Conservation (phyloP, 1,284 basidiomycete species). For the Moniliella sp. region DNA sequence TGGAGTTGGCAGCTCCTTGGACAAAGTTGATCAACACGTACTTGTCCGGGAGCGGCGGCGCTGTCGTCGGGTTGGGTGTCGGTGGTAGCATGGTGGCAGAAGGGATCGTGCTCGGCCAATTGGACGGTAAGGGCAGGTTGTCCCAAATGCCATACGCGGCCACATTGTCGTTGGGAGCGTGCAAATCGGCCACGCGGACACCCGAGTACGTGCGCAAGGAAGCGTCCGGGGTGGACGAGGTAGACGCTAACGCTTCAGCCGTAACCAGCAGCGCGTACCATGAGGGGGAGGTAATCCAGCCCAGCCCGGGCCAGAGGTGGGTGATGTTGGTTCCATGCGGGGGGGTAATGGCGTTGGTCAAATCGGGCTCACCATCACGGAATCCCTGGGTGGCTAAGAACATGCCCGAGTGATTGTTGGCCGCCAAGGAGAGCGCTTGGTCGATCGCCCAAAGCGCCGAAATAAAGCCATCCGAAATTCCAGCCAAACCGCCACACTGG, state of each 20-base stretch:
- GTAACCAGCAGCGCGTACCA: conserved; percentile 46
- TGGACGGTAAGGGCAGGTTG: too few relatives aligned
- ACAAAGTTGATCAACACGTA: conserved; percentile 48
- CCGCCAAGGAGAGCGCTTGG: conserved; percentile 4
- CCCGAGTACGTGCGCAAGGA: too few relatives aligned
- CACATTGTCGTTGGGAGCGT: conserved; percentile 28
- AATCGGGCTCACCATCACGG: conserved; percentile 34
- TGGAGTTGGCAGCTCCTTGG: conserved; percentile 30
- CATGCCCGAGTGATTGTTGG: conserved; percentile 5
- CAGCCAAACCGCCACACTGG: conserved; percentile 56
- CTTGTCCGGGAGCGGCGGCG: conserved; percentile 38
- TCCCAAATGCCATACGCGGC: conserved; percentile 53
- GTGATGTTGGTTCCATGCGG: conserved; percentile 7
- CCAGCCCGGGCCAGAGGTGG: too few relatives aligned
- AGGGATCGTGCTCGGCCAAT: too few relatives aligned
- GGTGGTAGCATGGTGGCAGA: too few relatives aligned
- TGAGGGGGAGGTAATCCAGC: conserved; percentile 5
- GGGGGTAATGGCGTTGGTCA: conserved; percentile 35
- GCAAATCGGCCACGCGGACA: conserved; percentile 2
- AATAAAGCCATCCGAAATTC: conserved; percentile 50
- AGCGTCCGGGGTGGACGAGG: neutral
- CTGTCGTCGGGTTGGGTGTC: too few relatives aligned
- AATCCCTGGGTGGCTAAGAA: conserved; percentile 5
- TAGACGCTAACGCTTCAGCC: conserved; percentile 44
- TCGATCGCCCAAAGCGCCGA: conserved; percentile 46